A percentile compares a stretch with the other conserved stretches of the same genome.
Evolutionary conservation across 108 stramenopile genomes (phyloP).

Genomic region (Cyclotella cryptica): DNA sequence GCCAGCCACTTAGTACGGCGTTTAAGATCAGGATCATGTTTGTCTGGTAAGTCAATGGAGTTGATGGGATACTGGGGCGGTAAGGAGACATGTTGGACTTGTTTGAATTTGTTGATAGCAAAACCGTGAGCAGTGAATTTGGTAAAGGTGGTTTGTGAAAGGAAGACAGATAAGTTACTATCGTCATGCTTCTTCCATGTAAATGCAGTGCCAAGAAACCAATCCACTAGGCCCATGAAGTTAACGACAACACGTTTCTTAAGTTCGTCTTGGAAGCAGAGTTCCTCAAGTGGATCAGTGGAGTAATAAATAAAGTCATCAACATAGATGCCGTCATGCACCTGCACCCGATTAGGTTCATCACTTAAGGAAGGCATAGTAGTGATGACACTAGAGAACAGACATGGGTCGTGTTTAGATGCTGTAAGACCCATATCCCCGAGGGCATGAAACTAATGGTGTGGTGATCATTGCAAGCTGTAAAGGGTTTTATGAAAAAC

Average conservation of each 20-base stretch:
- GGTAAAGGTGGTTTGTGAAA: slow-evolving; percentile 27
- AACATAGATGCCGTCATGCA: slow-evolving; percentile 19
- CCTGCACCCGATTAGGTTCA: not conserved
- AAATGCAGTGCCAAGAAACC: slow-evolving; percentile 29
- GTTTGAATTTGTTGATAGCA: slow-evolving; percentile 1
- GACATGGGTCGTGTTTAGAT: slow-evolving; percentile 18
- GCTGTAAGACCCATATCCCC: slow-evolving; percentile 1
- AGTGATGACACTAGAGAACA: not conserved
- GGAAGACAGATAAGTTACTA: slow-evolving; percentile 15
- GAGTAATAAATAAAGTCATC: slow-evolving; percentile 23
- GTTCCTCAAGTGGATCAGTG: not conserved
- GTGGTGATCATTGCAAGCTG: slow-evolving; percentile 20
- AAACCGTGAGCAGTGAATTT: slow-evolving; percentile 16
- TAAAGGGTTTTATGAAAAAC: slow-evolving; percentile 23
- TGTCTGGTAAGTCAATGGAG: slow-evolving; percentile 3
- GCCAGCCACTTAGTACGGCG: slow-evolving; percentile 13
- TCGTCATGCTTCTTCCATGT: slow-evolving; percentile 7
- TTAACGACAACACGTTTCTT: not conserved
- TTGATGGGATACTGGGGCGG: slow-evolving; percentile 32
- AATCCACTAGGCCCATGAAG: slow-evolving; percentile 24
- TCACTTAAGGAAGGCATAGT: too few relatives aligned
- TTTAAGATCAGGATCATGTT: slow-evolving; percentile 7
- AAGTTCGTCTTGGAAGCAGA: not conserved
- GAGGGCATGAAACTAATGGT: slow-evolving; percentile 18
- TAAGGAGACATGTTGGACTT: slow-evolving; percentile 19